phyloP scores from a whole-genome alignment of 208 protist genomes.

The Hexamita inflata region DNA sequence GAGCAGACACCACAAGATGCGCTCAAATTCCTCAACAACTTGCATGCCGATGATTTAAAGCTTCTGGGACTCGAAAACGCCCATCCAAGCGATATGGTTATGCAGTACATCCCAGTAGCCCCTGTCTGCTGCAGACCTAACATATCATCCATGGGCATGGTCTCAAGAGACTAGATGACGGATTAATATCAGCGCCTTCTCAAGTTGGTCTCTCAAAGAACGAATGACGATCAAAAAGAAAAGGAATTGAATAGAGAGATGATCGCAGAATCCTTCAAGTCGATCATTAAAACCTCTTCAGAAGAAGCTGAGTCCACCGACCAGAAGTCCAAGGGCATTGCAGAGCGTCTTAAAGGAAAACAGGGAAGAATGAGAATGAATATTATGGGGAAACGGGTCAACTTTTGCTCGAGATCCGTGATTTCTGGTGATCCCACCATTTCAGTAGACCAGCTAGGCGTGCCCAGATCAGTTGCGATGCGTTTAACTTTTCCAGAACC shows the following conservation, averaged over 20 bases:
- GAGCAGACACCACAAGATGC: too few species aligned
- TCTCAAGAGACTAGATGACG: neutral
- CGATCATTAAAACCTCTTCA: neutral
- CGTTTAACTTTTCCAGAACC: too few species aligned
- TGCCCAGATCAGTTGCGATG: too few species aligned
- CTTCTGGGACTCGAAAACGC: neutral
- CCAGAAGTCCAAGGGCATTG: too few species aligned
- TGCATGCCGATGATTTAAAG: neutral
- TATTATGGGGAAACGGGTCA: too few species aligned
- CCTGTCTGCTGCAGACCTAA: neutral
- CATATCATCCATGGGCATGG: neutral
- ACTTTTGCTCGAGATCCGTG: too few species aligned
- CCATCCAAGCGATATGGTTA: neutral
- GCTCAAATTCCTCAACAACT: too few species aligned
- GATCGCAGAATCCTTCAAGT: neutral
- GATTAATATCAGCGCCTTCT: neutral
- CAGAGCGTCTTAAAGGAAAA: too few species aligned
- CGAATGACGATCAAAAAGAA: neutral
- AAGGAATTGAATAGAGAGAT: neutral
- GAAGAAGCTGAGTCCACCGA: too few species aligned
- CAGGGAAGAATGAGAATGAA: too few species aligned
- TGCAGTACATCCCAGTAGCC: neutral
- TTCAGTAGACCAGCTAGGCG: too few species aligned
- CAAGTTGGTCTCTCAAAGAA: neutral
- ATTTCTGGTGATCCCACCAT: too few species aligned